Percentiles rank a stretch among this genome's conserved stretches.
Evolutionary conservation across 2,329 filamentous ascomycete species (phyloP).

Genomic region (Fonsecaea monophora): DNA sequence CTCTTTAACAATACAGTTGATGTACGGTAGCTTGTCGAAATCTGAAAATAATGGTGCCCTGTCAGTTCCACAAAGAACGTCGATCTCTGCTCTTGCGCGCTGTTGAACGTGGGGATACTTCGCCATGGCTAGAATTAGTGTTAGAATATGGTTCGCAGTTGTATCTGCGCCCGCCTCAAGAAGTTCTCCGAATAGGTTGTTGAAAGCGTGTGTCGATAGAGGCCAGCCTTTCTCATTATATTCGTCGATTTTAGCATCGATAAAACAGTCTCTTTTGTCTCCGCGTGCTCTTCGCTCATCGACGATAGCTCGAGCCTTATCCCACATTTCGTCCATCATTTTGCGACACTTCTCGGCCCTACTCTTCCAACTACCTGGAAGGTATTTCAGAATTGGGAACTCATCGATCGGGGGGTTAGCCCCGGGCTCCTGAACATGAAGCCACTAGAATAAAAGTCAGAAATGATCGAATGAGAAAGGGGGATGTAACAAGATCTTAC

Average conservation of each 20-base stretch:
- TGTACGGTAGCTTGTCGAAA: slow-evolving; percentile 44
- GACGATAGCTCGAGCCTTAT: slow-evolving; percentile 43
- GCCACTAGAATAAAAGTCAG: slow-evolving; percentile 43
- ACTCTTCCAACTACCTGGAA: slow-evolving; percentile 50
- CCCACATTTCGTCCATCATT: slow-evolving; percentile 51
- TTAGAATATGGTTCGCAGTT: slow-evolving; percentile 35
- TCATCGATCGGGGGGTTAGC: slow-evolving; percentile 58
- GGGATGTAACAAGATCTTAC: background rate
- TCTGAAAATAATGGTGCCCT: slow-evolving; percentile 43
- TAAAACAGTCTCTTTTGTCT: slow-evolving; percentile 42
- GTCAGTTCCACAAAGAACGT: slow-evolving; percentile 43
- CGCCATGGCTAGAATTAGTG: slow-evolving; percentile 44
- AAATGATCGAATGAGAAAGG: slow-evolving; percentile 42
- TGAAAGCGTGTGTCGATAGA: slow-evolving; percentile 21
- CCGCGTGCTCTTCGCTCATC: slow-evolving; percentile 24
- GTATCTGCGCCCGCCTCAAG: slow-evolving; percentile 31
- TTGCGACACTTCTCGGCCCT: slow-evolving; percentile 47
- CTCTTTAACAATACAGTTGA: slow-evolving; percentile 46
- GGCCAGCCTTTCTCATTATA: slow-evolving; percentile 12
- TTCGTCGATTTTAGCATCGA: slow-evolving; percentile 50
- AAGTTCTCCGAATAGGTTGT: slow-evolving; percentile 33
- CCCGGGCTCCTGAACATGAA: slow-evolving; percentile 41
- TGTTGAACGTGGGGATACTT: slow-evolving; percentile 19
- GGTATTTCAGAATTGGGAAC: slow-evolving; percentile 51
- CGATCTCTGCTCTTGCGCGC: slow-evolving; percentile 45